phyloP scores from a whole-genome alignment of 805 yeast genomes.

The Candida xyloterini region DNA sequence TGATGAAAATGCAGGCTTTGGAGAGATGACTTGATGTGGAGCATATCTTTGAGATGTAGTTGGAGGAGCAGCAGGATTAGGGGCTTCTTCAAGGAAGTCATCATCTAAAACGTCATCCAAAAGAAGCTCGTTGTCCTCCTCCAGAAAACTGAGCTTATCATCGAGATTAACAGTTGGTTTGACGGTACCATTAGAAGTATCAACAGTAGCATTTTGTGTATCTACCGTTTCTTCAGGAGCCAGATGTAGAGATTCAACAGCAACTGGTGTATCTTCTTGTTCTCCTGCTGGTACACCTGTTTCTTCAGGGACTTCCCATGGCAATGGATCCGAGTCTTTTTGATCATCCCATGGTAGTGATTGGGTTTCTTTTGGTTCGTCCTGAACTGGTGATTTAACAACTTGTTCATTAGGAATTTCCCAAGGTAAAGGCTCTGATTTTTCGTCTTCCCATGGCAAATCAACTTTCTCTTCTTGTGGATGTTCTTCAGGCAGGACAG shows the following conservation, averaged over 20 bases:
- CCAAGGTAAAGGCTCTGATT: constrained; percentile 1
- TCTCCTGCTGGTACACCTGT: not conserved
- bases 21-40: constrained; percentile 1
- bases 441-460: constrained; percentile 4
- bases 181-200: not conserved
- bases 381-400: not conserved
- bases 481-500: no score
- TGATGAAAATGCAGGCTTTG: constrained; percentile 5
- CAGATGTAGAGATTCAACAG: not conserved
- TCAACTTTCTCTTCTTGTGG: no score
- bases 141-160: constrained; percentile 42
- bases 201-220: not conserved
- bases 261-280: not conserved
- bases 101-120: constrained; percentile 38
- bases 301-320: not conserved
- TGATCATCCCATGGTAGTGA: not conserved
- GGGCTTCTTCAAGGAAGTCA: constrained; percentile 32
- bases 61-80: not conserved
- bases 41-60: constrained; percentile 1
- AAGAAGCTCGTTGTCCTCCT: constrained; percentile 43
- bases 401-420: not conserved
- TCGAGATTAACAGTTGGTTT: constrained; percentile 18
- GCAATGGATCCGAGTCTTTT: not conserved
- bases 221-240: not conserved
- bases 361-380: not conserved